Conservation (phyloP, 1,139 yeast genomes). For the Saccharomycopsis hybrid region DNA sequence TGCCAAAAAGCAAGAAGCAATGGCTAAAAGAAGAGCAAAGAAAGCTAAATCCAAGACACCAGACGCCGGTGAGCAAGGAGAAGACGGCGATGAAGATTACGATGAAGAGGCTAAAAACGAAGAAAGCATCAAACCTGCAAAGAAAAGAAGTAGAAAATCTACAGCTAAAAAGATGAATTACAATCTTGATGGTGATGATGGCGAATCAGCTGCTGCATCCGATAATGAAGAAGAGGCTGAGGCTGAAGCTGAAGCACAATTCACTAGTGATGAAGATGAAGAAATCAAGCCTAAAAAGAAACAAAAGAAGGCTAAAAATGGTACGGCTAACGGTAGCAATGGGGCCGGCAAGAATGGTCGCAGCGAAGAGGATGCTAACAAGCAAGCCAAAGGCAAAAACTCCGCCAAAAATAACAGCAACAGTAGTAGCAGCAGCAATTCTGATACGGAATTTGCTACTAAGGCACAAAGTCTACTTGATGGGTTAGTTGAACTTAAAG, state of each 20-base stretch:
- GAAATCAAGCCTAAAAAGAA: not conserved
- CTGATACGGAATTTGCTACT: slow-evolving; percentile 8
- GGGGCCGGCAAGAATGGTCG: not conserved
- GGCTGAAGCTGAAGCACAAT: slow-evolving; percentile 15
- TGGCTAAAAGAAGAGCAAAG: slow-evolving; percentile 28
- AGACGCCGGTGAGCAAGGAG: slow-evolving; percentile 13
- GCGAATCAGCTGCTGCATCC: too few species aligned
- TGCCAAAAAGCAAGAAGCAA: slow-evolving; percentile 48
- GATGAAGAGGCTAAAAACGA: slow-evolving; percentile 28
- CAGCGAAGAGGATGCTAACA: too few species aligned
- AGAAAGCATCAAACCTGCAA: slow-evolving; percentile 25
- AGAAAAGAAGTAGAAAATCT: slow-evolving; percentile 11
- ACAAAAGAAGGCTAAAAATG: not conserved
- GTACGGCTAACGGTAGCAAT: not conserved
- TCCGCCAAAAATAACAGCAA: slow-evolving; percentile 4
- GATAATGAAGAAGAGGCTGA: slow-evolving; percentile 25
- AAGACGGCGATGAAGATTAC: too few species aligned
- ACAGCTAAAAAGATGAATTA: too few species aligned
- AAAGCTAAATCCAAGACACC: too few species aligned
- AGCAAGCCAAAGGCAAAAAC: not conserved
- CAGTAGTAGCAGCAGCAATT: too few species aligned
- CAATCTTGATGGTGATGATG: slow-evolving; percentile 24
- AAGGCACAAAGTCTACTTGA: slow-evolving; percentile 16
- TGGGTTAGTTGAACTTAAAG: slow-evolving; percentile 19
- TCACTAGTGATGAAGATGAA: slow-evolving; percentile 5